Conservation (phyloP, 23 red algal genomes). For the Gracilaria gracilis region DNA sequence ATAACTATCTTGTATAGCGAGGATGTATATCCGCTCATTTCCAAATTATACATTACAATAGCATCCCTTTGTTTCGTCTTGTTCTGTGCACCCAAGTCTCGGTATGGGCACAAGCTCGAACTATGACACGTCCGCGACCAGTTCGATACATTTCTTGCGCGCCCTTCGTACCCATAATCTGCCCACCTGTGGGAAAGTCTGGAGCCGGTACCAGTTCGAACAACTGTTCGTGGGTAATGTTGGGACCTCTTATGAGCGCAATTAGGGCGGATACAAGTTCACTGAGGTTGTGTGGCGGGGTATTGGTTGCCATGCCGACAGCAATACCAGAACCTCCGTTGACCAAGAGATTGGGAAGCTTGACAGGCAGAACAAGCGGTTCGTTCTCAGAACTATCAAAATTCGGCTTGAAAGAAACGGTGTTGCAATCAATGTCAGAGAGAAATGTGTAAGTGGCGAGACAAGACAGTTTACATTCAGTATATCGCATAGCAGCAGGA, state of each 20-base stretch:
- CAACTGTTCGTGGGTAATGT: slow-evolving; percentile 55
- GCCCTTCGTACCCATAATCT: slow-evolving; percentile 83
- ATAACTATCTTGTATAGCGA: too few species aligned
- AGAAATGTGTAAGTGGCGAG: slow-evolving; percentile 66
- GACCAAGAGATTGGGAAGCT: slow-evolving; percentile 91
- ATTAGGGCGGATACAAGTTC: slow-evolving; percentile 81
- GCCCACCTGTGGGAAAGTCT: slow-evolving; percentile 97
- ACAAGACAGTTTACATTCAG: slow-evolving; percentile 87
- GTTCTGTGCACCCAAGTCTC: slow-evolving; percentile 46
- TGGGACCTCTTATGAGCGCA: slow-evolving; percentile 79
- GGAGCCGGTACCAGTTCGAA: slow-evolving; percentile 86
- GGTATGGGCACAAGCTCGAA: slow-evolving; percentile 77
- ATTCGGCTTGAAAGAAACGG: slow-evolving; percentile 82
- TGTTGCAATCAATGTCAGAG: slow-evolving; percentile 81
- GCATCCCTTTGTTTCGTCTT: slow-evolving; percentile 73
- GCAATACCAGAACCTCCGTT: too few species aligned
- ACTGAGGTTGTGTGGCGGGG: slow-evolving; percentile 93
- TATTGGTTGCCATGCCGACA: slow-evolving; percentile 97
- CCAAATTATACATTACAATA: too few species aligned
- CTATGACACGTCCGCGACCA: slow-evolving; percentile 72
- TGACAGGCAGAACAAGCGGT: slow-evolving; percentile 85
- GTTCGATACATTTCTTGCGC: slow-evolving; percentile 73
- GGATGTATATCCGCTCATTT: too few species aligned
- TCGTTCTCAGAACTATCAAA: slow-evolving; percentile 96
- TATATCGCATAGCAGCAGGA: slow-evolving; percentile 98